Conservation (phyloP, 352 stramenopile species). For the Phytophthora pinifolia region DNA sequence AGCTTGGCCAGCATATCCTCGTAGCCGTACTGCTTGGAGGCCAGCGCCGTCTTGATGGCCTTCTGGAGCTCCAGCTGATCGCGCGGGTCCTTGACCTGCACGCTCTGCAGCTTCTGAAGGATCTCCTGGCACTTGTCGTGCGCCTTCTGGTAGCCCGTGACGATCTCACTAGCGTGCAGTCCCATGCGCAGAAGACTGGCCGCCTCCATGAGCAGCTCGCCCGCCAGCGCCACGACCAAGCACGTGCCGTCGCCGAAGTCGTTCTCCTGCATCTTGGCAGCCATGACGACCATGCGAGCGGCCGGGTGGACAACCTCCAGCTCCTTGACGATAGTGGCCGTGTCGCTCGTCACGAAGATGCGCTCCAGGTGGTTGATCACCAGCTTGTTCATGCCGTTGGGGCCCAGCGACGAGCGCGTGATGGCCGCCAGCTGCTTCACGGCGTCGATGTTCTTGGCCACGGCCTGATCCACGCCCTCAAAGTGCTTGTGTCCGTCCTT, state of each 20-base stretch:
- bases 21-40: conserved; percentile 98
- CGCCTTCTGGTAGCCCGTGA: conserved; percentile 97
- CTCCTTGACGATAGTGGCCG: conserved; percentile 99
- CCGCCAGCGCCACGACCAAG: conserved; percentile 96
- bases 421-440: conserved; percentile 98
- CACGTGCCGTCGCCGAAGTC: conserved; percentile 97
- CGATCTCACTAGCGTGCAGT: conserved; percentile 97
- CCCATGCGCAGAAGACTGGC: conserved; percentile 96
- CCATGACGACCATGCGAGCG: conserved; percentile 98
- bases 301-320: conserved; percentile 98
- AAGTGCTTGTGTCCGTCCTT: conserved; percentile 98
- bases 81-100: conserved; percentile 79
- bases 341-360: conserved; percentile 99
- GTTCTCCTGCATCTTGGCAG: conserved; percentile 98
- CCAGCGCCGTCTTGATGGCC: conserved; percentile 94
- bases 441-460: conserved; percentile 98
- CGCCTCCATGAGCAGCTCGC: conserved; percentile 96
- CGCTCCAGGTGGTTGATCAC: conserved; percentile 99
- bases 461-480: conserved; percentile 94
- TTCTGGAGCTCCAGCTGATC: conserved; percentile 86
- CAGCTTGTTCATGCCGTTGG: conserved; percentile 99
- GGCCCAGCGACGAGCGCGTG: conserved; percentile 96
- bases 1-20: conserved; percentile 94
- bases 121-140: conserved; percentile 93
- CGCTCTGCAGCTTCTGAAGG: conserved; percentile 87